Base-by-base conservation (phyloP, 306 rosid species). In the Cicer chorassanicum region DNA sequence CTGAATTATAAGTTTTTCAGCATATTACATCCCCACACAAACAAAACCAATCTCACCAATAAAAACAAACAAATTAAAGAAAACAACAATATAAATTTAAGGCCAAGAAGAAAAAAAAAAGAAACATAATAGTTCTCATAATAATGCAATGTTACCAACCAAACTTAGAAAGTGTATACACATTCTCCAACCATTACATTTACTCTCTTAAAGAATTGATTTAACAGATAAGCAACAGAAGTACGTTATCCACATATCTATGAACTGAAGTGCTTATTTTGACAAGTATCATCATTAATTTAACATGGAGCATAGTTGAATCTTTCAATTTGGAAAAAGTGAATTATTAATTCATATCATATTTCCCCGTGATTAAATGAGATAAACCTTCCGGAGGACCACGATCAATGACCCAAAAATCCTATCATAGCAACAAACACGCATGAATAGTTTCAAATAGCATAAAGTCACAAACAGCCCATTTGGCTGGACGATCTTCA, bases 1-100 rank as follows among this genome's bases (percentile, higher is more conserved):
- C 99, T 94, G 82, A 85, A 85, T 78, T 29, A 74, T 29, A 77
- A 56, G 46, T 10, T 70, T 72, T 51, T 18, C 60, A 65, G 29
- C 43, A 73, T 40, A 64, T 36, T 24, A 74, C 77, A 43, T 40
- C 79, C 62, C 49, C 60, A 50, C 24, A 18, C 41, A 82, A 66
- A 60, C 50, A 59, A 84, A 66, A 65, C 18, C 49, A 41, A 59
- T 43, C 29, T 38, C 73, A 43, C 12, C 64, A 19, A 59, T 13
- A 5, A 24, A 24, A 9, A 24, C 59, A n/a, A 45, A 9, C 11
- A 21, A 38, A 38, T 9, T 43, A 16, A 45, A 29, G 39, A 19
- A 48, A 54, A 39, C 50, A n/a, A 14, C 6, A 50, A 36, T 55
- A 56, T 18, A 48, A 65, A 41, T 15, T 15, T 18, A 24, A 9